These are phyloP conservation scores for Elaphomyces granulatus DNA, from an alignment of 495 filamentous ascomycete genomes.

Conservation along the genomic window DNA sequence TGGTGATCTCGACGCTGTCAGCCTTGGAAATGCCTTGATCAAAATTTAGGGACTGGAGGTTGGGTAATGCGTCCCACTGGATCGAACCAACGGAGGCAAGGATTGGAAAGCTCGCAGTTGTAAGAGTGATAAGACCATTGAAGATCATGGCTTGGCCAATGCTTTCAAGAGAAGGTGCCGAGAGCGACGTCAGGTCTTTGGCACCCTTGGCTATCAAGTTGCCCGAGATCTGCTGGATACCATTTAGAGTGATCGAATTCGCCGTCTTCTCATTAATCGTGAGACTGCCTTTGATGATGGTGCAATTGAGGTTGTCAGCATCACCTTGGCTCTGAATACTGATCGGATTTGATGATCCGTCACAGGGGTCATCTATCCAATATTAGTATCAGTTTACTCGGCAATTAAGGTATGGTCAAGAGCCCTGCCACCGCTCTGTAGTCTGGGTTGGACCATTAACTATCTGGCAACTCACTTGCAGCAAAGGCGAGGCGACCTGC, in stretches of 20 bases:
- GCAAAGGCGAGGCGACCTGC: slow-evolving; percentile 49
- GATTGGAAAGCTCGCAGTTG: slow-evolving; percentile 42
- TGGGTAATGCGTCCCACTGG: slow-evolving; percentile 57
- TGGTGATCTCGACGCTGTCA: slow-evolving; percentile 52
- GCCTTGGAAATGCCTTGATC: slow-evolving; percentile 46
- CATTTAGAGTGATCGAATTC: slow-evolving; percentile 30
- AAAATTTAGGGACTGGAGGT: slow-evolving; percentile 55
- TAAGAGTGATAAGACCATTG: slow-evolving; percentile 48
- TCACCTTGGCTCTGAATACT: slow-evolving; percentile 59
- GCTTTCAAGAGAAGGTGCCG: slow-evolving; percentile 30
- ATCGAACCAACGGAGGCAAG: slow-evolving; percentile 51
- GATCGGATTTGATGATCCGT: slow-evolving; percentile 19
- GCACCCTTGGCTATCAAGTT: slow-evolving; percentile 48
- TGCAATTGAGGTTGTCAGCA: slow-evolving; percentile 55
- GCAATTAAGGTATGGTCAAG: too few species aligned
- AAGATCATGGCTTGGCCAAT: slow-evolving; percentile 54
- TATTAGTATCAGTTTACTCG: too few species aligned
- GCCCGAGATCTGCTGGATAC: slow-evolving; percentile 50
- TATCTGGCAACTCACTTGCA: slow-evolving; percentile 18
- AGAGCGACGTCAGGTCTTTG: slow-evolving; percentile 39
- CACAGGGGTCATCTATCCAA: too few species aligned
- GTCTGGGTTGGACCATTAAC: background rate
- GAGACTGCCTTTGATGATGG: slow-evolving; percentile 54
- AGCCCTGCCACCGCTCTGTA: too few species aligned
- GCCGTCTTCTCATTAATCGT: slow-evolving; percentile 41